Evolutionary conservation across 352 stramenopile species (phyloP).

Genomic region (Globisporangium sylvaticum): DNA sequence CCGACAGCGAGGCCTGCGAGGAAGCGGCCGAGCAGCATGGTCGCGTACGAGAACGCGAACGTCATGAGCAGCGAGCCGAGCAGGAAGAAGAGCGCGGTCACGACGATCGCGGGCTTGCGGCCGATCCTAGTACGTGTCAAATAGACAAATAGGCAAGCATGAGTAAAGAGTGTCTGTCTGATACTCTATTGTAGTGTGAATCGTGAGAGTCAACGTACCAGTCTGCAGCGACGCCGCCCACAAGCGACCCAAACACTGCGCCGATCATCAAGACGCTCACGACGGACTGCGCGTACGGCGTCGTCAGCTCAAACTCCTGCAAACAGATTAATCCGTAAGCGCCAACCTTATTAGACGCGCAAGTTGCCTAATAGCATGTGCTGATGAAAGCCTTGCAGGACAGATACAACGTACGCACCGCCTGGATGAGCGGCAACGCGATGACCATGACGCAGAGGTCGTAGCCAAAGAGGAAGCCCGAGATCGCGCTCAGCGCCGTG

Average conservation of each 20-base stretch:
- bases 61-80: constrained; percentile 64
- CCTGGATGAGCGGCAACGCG: constrained; percentile 58
- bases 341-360: neutral
- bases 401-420: constrained; percentile 16
- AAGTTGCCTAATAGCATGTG: neutral
- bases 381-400: neutral
- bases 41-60: constrained; percentile 39
- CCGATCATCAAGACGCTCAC: constrained; percentile 70
- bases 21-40: constrained; percentile 62
- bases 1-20: constrained; percentile 59
- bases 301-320: constrained; percentile 53
- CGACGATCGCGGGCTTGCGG: constrained; percentile 57
- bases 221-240: constrained; percentile 48
- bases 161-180: neutral
- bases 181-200: neutral
- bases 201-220: constrained; percentile 19
- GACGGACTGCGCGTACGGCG: constrained; percentile 40
- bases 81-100: constrained; percentile 58
- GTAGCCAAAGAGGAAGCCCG: constrained; percentile 72
- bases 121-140: constrained; percentile 28
- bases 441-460: constrained; percentile 78
- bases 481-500: constrained; percentile 59
- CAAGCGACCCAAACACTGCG: constrained; percentile 57
- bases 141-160: neutral
- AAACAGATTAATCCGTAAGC: neutral